A percentile compares a stretch with the other conserved stretches of the same genome.
Conservation (phyloP, 164 flowering plant genomes). For the Vitis vinifera region DNA sequence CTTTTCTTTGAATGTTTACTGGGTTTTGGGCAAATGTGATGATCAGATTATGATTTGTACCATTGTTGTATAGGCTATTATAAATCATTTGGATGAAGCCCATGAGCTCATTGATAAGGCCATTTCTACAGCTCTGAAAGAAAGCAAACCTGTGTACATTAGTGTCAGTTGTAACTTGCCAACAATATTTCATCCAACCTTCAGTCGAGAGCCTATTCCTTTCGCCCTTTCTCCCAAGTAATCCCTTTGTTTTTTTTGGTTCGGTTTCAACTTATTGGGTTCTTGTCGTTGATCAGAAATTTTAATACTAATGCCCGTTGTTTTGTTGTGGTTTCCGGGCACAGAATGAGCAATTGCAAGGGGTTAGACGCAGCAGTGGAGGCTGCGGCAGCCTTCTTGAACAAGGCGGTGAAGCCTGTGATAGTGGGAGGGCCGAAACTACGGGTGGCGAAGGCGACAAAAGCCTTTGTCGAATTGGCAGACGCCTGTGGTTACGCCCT, state of each 20-base stretch:
- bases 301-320: background rate
- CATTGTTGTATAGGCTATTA: constrained; percentile 21
- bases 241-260: background rate
- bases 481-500: constrained; percentile 31
- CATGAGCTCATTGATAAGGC: constrained; percentile 41
- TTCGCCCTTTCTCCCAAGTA: constrained; percentile 35
- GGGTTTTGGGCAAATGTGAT: too few relatives aligned
- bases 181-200: constrained; percentile 33
- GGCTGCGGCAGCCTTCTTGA: constrained; percentile 28
- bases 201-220: constrained; percentile 38
- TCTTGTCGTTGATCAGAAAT: background rate
- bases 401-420: constrained; percentile 43
- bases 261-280: background rate
- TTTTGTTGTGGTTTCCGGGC: background rate
- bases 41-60: background rate
- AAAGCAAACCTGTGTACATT: constrained; percentile 44
- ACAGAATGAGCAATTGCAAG: constrained; percentile 31
- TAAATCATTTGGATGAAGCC: constrained; percentile 38
- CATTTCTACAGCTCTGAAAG: constrained; percentile 35
- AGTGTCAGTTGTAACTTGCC: constrained; percentile 40
- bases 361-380: constrained; percentile 38
- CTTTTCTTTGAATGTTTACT: background rate
- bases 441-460: constrained; percentile 27
- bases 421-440: constrained; percentile 36
- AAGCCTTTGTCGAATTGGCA: constrained; percentile 34